A percentile compares a stretch with the other conserved stretches of the same genome.
Evolutionary conservation across 441 rosid species (phyloP).

Genomic region (Eruca vesicaria): DNA sequence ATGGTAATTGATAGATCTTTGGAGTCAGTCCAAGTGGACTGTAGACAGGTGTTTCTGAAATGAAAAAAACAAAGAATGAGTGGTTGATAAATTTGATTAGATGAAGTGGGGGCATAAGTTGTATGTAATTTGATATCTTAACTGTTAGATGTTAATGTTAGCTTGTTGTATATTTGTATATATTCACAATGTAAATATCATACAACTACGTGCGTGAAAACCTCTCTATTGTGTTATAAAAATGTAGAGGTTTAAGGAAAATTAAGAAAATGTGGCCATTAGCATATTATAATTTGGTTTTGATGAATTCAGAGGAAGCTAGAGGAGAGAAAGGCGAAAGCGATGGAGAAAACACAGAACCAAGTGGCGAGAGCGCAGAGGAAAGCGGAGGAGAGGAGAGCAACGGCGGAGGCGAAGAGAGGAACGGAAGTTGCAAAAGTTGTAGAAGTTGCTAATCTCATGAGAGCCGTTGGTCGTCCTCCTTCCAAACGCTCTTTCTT

Average conservation of each 20-base stretch:
- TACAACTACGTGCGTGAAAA: not conserved
- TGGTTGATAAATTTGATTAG: not conserved
- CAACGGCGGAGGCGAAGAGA: slow-evolving; percentile 76
- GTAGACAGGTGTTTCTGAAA: not conserved
- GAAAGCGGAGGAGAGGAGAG: slow-evolving; percentile 83
- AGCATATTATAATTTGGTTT: not conserved
- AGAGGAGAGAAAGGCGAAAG: slow-evolving; percentile 76
- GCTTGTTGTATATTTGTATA: not conserved
- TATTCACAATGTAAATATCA: not conserved
- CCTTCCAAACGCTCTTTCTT: slow-evolving; percentile 73
- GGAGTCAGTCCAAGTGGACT: not conserved
- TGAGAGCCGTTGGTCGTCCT: slow-evolving; percentile 79
- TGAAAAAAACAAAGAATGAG: not conserved
- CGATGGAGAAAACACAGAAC: slow-evolving; percentile 83
- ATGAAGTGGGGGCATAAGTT: too few relatives aligned
- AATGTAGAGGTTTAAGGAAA: not conserved
- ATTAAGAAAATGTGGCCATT: not conserved
- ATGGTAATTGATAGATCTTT: not conserved
- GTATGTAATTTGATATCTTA: too few relatives aligned
- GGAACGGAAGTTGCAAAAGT: slow-evolving; percentile 72
- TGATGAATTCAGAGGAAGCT: slow-evolving; percentile 61
- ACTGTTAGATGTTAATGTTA: not conserved
- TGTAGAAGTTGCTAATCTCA: slow-evolving; percentile 66
- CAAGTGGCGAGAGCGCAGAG: slow-evolving; percentile 64
- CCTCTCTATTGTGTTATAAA: not conserved